Conservation (phyloP, 495 filamentous ascomycete genomes). For the Xylaria telfairii region DNA sequence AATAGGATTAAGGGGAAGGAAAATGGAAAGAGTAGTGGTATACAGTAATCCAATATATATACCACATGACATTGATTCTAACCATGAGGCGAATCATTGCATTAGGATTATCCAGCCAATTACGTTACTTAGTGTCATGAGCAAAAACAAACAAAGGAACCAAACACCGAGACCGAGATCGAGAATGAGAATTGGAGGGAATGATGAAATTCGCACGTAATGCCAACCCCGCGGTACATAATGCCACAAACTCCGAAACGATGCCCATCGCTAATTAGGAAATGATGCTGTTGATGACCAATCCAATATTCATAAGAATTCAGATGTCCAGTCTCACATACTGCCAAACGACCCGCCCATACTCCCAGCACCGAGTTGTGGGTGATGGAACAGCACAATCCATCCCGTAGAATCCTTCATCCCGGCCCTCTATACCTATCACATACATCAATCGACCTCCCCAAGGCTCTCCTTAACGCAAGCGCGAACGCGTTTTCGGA, state of each 20-base stretch:
- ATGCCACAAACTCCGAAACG: conserved; percentile 15
- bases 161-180: not conserved
- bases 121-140: not conserved
- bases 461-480: conserved; percentile 86
- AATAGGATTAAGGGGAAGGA: conserved; percentile 18
- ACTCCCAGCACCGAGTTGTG: not conserved
- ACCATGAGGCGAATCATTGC: not conserved
- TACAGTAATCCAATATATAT: not conserved
- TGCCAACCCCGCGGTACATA: not conserved
- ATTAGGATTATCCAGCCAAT: not conserved
- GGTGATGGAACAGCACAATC: not conserved
- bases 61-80: not conserved
- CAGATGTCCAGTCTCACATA: not conserved
- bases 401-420: not conserved
- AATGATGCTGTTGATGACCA: not conserved
- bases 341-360: not conserved
- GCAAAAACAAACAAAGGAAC: not conserved
- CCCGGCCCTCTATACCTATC: not conserved
- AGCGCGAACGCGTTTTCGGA: conserved; percentile 74
- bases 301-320: not conserved
- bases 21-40: not conserved
- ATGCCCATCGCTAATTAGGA: conserved; percentile 13
- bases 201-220: not conserved
- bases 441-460: conserved; percentile 58
- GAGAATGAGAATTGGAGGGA: too few relatives aligned